Evolutionary conservation across 1,284 basidiomycete genomes (phyloP), one percentile per base, ranked within the genome.

Genomic region (Anthracocystis setariae): DNA sequence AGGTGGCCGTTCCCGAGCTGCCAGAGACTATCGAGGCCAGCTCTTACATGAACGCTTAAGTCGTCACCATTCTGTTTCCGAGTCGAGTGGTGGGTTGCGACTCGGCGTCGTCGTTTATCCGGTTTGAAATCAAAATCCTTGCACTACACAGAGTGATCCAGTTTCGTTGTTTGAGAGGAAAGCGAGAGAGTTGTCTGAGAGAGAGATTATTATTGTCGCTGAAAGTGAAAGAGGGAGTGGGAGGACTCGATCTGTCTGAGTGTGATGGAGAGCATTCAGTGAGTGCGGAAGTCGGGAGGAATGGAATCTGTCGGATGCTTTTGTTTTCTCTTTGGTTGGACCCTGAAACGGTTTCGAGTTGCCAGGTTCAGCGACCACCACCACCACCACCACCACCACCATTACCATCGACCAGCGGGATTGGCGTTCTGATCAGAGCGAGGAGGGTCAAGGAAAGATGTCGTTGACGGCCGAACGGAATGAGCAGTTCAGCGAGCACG

Each of bases 1-100:
- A 95, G 84, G 93, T 96, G 20, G 92, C 92, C 9, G 91, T 96
- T 21, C 90, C 93, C 2, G 93, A 94, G 82, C 85, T 96, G 47
- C 94, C 93, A n/a, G 92, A 93, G 61, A 89, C 90, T 79, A 93
- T 96, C 74, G 93, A 95, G 79, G 90, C 92, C 46, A 81, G 80
- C 53, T 83, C 84, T 20, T 85, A 85, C 82, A 85, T 83, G 80
- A 77, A 74, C 52, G 70, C 73, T 50, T 77, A 56, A 60, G 15
- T 37, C 17, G 8, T 7, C 35, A 17, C 35, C n/a, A 9, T 37
- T n/a, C 35, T 37, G 7, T 17, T 9, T 7, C 17, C 8, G 13
- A n/a, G 5, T 37, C 5, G 35, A 5, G 35, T 5, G 5, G 5
- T 37, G 7, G 17, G 17, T 9, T 37, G 5, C 35, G 15, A 37